Conservation (phyloP, 306 rosid genomes). For the Dicorynia guianensis region DNA sequence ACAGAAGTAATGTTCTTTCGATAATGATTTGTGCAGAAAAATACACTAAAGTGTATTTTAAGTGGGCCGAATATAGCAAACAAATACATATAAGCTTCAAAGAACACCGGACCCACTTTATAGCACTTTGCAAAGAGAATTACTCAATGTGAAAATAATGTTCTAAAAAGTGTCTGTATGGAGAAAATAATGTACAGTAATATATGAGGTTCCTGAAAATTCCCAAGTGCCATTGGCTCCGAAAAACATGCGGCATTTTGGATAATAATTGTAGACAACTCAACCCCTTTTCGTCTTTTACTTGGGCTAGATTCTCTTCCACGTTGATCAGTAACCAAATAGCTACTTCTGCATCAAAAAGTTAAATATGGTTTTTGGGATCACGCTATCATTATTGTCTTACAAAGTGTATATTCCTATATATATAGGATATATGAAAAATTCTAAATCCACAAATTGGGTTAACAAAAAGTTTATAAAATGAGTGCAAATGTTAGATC, state of each 20-base stretch:
- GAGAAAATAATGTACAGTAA: neutral
- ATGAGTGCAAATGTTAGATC: too few species aligned
- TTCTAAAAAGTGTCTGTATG: neutral
- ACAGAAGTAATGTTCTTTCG: too few species aligned
- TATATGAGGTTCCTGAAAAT: neutral
- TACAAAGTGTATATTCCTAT: neutral
- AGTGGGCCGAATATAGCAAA: too few species aligned
- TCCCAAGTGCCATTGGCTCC: neutral
- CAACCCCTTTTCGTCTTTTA: neutral
- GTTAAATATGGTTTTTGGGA: neutral
- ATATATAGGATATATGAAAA: too few species aligned
- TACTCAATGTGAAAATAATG: neutral
- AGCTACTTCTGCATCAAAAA: conserved; percentile 27
- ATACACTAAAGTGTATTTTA: too few species aligned
- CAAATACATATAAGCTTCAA: too few species aligned
- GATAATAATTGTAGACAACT: conserved; percentile 31
- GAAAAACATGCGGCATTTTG: conserved; percentile 36
- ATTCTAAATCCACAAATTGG: too few species aligned
- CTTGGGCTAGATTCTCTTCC: neutral
- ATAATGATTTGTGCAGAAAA: too few species aligned
- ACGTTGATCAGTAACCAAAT: conserved; percentile 28
- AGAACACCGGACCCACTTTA: too few species aligned
- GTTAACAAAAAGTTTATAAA: too few species aligned
- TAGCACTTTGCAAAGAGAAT: too few species aligned
- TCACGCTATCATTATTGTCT: neutral